phyloP scores from a whole-genome alignment of 306 rosid genomes.

The Fragaria iinumae region DNA sequence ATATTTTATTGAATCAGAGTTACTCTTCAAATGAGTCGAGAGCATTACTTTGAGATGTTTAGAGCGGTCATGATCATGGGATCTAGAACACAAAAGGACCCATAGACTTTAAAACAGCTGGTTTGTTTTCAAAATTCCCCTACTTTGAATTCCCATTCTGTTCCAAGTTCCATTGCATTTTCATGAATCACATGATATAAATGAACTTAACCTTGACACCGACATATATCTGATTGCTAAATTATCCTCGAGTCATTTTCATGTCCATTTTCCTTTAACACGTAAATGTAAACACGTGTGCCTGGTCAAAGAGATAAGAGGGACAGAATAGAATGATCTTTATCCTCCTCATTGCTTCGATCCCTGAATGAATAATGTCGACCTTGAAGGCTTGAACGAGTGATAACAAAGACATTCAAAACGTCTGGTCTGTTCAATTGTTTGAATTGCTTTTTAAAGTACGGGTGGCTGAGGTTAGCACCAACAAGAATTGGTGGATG shows the following conservation, averaged over 20 bases:
- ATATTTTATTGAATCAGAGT: too few relatives aligned
- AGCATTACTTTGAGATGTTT: background rate
- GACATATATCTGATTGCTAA: background rate
- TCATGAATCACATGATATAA: conserved; percentile 1
- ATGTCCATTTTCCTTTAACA: background rate
- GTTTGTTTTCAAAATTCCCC: background rate
- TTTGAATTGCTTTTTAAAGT: background rate
- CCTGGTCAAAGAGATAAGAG: background rate
- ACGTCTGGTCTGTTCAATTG: background rate
- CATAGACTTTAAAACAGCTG: background rate
- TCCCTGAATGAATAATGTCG: background rate
- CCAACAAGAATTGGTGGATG: background rate
- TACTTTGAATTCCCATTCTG: background rate
- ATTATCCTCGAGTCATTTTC: background rate
- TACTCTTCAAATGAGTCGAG: background rate
- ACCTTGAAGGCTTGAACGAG: background rate
- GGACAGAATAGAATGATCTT: background rate
- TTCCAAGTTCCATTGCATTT: background rate
- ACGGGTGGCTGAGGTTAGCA: background rate
- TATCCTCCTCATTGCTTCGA: background rate
- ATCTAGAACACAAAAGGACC: background rate
- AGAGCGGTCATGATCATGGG: background rate
- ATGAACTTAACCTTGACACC: background rate
- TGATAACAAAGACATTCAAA: background rate
- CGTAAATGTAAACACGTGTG: background rate